phyloP scores from a whole-genome alignment of 2,329 filamentous ascomycete species.

The Periconia digitata region DNA sequence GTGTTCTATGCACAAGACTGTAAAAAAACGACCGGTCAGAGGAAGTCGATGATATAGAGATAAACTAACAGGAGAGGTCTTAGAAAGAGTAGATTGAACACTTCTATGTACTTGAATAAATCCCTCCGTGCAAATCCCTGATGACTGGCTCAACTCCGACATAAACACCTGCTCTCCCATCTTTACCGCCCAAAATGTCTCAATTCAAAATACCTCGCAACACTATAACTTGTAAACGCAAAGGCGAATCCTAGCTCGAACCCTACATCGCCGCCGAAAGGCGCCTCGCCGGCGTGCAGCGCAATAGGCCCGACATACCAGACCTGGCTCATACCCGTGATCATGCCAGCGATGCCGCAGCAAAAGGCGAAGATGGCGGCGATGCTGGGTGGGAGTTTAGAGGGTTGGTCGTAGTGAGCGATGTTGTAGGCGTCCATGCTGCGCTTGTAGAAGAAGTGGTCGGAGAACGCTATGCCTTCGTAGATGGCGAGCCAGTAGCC shows the following conservation, averaged over 20 bases:
- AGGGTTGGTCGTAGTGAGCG: slow-evolving; percentile 59
- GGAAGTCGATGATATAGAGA: no score
- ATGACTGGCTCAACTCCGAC: neutral
- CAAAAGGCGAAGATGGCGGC: slow-evolving; percentile 66
- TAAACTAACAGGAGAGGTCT: no score
- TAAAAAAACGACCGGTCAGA: no score
- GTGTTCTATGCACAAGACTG: no score
- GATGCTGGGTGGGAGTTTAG: slow-evolving; percentile 63
- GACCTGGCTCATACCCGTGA: slow-evolving; percentile 69
- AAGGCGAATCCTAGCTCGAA: slow-evolving; percentile 70
- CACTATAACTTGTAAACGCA: slow-evolving; percentile 14
- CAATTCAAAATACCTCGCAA: slow-evolving; percentile 7
- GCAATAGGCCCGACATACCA: slow-evolving; percentile 71
- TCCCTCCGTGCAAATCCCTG: no score
- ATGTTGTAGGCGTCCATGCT: slow-evolving; percentile 63
- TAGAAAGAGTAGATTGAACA: no score
- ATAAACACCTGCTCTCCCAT: neutral
- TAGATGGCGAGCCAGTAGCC: slow-evolving; percentile 78
- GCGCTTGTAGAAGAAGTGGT: slow-evolving; percentile 69
- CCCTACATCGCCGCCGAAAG: slow-evolving; percentile 61
- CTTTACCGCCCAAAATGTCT: slow-evolving; percentile 8
- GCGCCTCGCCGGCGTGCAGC: slow-evolving; percentile 54
- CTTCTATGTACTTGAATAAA: no score
- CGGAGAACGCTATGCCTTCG: slow-evolving; percentile 64
- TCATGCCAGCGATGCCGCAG: slow-evolving; percentile 65